Evolutionary conservation across 768 basidiomycete genomes (phyloP).

Genomic region (Kwoniella newhampshirensis): DNA sequence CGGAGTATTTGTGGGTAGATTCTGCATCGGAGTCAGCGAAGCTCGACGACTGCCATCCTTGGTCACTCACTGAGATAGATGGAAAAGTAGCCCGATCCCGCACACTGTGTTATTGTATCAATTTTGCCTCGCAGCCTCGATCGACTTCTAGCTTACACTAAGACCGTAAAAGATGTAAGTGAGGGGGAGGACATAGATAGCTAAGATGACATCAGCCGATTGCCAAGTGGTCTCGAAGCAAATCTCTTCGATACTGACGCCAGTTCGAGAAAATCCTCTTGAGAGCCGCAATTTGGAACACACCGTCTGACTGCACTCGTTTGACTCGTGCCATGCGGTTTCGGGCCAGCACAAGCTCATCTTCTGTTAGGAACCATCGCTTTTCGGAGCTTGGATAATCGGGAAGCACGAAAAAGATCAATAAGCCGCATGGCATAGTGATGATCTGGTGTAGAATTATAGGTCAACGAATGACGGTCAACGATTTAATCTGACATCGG

Average conservation of each 20-base stretch:
- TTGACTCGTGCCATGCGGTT: constrained; percentile 18
- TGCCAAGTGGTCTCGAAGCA: no score
- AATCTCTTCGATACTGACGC: constrained; percentile 4
- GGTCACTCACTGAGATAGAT: constrained; percentile 9
- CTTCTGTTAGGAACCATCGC: constrained; percentile 32
- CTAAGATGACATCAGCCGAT: no score
- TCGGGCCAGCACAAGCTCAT: constrained; percentile 22
- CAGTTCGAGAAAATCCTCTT: constrained; percentile 14
- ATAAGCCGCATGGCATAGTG: constrained; percentile 9
- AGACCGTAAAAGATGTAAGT: constrained; percentile 16
- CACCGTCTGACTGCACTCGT: constrained; percentile 4
- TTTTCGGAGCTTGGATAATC: constrained; percentile 26
- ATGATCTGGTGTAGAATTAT: constrained; percentile 7
- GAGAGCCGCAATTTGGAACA: constrained; percentile 1
- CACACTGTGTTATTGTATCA: not conserved
- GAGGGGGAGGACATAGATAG: constrained; percentile 10
- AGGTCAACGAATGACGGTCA: no score
- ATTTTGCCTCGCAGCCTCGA: no score
- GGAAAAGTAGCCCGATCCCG: constrained; percentile 16
- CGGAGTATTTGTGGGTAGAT: constrained; percentile 19
- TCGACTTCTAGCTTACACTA: not conserved
- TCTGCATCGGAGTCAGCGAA: not conserved
- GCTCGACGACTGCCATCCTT: not conserved
- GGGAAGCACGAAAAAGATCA: constrained; percentile 28
- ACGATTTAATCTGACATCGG: no score